Conservation (phyloP, 2,329 filamentous ascomycete species). For the Epichloe hybrida region DNA sequence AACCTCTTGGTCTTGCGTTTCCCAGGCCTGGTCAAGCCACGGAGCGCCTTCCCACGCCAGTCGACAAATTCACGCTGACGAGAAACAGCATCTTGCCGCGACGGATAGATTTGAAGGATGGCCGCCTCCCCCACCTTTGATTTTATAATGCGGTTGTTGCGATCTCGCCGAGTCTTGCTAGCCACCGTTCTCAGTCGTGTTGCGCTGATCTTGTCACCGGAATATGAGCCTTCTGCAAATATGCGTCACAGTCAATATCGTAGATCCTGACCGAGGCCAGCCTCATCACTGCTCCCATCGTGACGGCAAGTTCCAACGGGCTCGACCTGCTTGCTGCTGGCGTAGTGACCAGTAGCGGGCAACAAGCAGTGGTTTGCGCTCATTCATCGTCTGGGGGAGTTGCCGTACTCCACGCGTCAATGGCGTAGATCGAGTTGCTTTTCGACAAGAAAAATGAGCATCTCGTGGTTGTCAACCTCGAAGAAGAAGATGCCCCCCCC, state of each 20-base stretch:
- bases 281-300: neutral
- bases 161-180: too few relatives aligned
- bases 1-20: neutral
- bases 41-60: neutral
- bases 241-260: neutral
- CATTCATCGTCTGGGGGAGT: neutral
- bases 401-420: neutral
- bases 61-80: neutral
- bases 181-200: neutral
- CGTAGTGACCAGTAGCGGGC: too few relatives aligned
- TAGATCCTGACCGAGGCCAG: neutral
- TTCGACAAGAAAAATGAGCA: neutral
- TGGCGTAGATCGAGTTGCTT: neutral
- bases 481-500: neutral
- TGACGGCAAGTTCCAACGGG: too few relatives aligned
- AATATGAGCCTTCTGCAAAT: neutral
- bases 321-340: too few relatives aligned
- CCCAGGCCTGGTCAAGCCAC: neutral
- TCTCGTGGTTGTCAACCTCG: neutral
- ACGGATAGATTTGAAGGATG: too few relatives aligned
- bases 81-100: neutral
- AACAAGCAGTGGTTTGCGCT: neutral
- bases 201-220: neutral
- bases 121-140: too few relatives aligned
- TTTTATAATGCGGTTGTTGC: too few relatives aligned